A percentile compares a stretch with the other conserved stretches of the same genome.
These are phyloP conservation scores for Castanospermum australe DNA, from an alignment of 306 rosid species.

Conservation along the genomic window DNA sequence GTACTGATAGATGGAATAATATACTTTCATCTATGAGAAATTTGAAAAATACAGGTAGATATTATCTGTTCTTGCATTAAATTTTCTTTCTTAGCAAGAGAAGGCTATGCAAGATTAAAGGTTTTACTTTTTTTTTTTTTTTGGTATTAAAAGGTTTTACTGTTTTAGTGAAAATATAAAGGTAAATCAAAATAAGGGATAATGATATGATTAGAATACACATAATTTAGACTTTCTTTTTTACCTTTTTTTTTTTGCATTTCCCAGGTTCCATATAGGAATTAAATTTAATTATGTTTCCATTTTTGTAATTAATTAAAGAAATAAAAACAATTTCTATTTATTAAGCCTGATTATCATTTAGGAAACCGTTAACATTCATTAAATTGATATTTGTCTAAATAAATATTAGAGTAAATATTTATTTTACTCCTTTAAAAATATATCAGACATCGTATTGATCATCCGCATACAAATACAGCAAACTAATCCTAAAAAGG, in stretches of 20 bases:
- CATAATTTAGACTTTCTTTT: neutral
- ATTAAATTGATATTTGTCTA: neutral
- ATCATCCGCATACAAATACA: no score
- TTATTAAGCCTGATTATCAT: neutral
- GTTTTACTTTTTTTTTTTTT: neutral
- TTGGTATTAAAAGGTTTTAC: neutral
- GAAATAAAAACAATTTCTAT: neutral
- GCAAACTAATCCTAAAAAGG: no score
- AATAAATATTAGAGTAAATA: no score
- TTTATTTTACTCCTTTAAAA: no score
- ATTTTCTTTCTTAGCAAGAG: no score
- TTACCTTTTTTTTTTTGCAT: neutral
- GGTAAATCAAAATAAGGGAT: neutral
- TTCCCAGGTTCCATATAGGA: neutral
- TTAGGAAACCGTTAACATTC: neutral
- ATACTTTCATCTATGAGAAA: neutral
- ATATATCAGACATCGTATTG: no score
- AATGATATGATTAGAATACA: neutral
- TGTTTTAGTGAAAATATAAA: neutral
- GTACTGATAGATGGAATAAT: neutral
- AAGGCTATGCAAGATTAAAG: neutral
- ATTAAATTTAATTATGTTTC: neutral
- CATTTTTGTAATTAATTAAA: neutral
- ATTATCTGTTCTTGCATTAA: neutral
- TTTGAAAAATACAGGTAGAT: neutral